phyloP scores from a whole-genome alignment of 2,329 filamentous ascomycete genomes.

The Diaporthe vexans region DNA sequence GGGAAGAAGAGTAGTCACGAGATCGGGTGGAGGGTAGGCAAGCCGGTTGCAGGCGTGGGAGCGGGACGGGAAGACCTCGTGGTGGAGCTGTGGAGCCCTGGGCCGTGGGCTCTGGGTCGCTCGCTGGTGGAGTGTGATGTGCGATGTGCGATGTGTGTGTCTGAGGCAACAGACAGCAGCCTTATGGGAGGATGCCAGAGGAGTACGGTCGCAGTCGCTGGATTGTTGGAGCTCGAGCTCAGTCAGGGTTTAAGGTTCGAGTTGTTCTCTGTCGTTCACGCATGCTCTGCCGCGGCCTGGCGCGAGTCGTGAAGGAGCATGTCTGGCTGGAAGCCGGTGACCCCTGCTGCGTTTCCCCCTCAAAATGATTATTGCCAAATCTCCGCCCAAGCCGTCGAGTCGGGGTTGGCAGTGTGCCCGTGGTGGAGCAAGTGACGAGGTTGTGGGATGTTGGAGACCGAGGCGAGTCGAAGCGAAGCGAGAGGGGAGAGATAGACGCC shows the following conservation, averaged over 20 bases:
- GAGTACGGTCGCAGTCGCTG: not conserved
- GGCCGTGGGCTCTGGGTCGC: too few species aligned
- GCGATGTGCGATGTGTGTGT: not conserved
- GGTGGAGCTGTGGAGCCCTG: constrained; percentile 9
- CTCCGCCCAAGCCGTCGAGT: constrained; percentile 25
- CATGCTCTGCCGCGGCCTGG: constrained; percentile 36
- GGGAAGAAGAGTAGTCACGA: not conserved
- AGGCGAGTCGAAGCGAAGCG: not conserved
- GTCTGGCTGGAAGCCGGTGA: too few species aligned
- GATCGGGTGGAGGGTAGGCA: not conserved
- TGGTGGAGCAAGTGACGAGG: constrained; percentile 22
- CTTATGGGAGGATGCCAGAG: not conserved
- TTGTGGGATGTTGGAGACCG: not conserved
- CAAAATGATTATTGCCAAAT: constrained; percentile 22
- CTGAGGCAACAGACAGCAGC: not conserved
- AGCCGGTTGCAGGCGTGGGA: not conserved
- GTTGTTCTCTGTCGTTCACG: constrained; percentile 22
- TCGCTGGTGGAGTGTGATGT: not conserved
- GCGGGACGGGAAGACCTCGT: not conserved
- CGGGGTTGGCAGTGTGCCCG: constrained; percentile 6
- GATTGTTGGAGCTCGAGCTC: constrained; percentile 14
- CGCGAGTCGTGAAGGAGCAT: constrained; percentile 39
- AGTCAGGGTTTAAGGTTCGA: constrained; percentile 46
- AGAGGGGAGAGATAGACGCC: too few species aligned
- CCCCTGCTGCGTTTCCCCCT: too few species aligned